Conservation (phyloP, 805 yeast species). For the Teunomyces cretensis region DNA sequence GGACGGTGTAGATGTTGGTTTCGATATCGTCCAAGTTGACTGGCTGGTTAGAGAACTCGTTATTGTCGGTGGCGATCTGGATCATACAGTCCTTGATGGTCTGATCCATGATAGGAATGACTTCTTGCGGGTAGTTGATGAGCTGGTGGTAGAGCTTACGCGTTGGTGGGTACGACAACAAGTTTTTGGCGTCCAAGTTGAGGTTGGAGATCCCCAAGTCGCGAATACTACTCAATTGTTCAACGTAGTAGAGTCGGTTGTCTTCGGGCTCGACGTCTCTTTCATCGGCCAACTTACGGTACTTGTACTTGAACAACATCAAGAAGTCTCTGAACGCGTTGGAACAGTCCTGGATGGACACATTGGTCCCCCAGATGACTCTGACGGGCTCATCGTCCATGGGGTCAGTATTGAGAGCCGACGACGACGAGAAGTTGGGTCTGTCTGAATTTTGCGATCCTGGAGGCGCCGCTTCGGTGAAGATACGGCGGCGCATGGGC, state of each 20-base stretch:
- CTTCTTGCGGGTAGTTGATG: conserved; percentile 93
- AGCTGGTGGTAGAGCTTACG: conserved; percentile 80
- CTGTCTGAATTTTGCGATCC: conserved; percentile 3
- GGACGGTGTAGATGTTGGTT: conserved; percentile 76
- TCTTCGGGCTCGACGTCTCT: conserved; percentile 49
- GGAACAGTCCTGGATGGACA: conserved; percentile 84
- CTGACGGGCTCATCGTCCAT: conserved; percentile 68
- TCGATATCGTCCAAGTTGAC: conserved; percentile 67
- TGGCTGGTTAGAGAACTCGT: conserved; percentile 24
- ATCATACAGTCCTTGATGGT: conserved; percentile 88
- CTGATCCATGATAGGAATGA: conserved; percentile 97
- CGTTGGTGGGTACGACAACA: conserved; percentile 73
- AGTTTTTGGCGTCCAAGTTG: conserved; percentile 79
- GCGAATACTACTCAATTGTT: conserved; percentile 71
- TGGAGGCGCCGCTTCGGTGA: conserved; percentile 41
- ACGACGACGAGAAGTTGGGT: conserved; percentile 18
- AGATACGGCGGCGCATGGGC: conserved; percentile 63
- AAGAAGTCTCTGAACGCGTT: conserved; percentile 78
- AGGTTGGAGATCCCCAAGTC: conserved; percentile 77
- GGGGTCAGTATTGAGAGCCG: conserved; percentile 29
- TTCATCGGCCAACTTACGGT: conserved; percentile 56
- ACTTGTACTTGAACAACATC: conserved; percentile 76
- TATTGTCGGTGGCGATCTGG: conserved; percentile 57
- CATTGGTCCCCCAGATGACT: conserved; percentile 98
- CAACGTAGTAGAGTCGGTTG: conserved; percentile 71